Evolutionary conservation across 208 protist genomes (phyloP).

Genomic region (Trypanosoma rangeli): DNA sequence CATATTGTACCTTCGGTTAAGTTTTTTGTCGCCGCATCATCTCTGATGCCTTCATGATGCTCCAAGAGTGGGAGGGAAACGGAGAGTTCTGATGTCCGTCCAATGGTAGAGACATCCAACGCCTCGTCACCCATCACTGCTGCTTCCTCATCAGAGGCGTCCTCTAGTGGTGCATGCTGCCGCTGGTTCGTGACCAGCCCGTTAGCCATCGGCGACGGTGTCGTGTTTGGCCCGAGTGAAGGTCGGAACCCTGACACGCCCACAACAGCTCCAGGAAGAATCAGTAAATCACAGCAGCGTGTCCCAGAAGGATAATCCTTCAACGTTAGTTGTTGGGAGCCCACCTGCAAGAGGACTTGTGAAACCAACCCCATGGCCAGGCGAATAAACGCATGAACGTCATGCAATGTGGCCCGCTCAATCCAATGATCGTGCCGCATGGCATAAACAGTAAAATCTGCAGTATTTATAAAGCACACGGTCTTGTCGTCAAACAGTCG

Average conservation of each 20-base stretch:
- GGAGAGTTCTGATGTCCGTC: slow-evolving; percentile 3
- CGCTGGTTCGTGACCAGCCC: background rate
- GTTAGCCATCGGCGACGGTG: background rate
- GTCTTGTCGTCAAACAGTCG: slow-evolving; percentile 29
- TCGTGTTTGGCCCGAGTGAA: background rate
- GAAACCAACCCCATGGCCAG: slow-evolving; percentile 17
- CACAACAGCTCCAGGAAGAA: slow-evolving; percentile 41
- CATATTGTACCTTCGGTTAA: background rate
- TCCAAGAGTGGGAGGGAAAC: slow-evolving; percentile 3
- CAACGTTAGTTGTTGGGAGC: background rate
- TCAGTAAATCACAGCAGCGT: slow-evolving; percentile 31
- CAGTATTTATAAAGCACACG: slow-evolving; percentile 36
- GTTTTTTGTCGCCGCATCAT: background rate
- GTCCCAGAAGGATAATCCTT: slow-evolving; percentile 14
- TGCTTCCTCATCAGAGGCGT: background rate
- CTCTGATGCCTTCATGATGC: background rate
- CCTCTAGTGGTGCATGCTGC: background rate
- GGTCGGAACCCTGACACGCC: slow-evolving; percentile 9
- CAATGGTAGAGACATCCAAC: slow-evolving; percentile 15
- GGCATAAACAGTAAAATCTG: slow-evolving; percentile 34
- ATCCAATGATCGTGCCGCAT: slow-evolving; percentile 41
- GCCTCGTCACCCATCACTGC: background rate
- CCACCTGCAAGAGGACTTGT: slow-evolving; percentile 15
- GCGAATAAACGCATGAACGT: slow-evolving; percentile 41
- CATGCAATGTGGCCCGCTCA: slow-evolving; percentile 25